phyloP scores from a whole-genome alignment of 2,329 filamentous ascomycete genomes.

The Neonectria faginata region DNA sequence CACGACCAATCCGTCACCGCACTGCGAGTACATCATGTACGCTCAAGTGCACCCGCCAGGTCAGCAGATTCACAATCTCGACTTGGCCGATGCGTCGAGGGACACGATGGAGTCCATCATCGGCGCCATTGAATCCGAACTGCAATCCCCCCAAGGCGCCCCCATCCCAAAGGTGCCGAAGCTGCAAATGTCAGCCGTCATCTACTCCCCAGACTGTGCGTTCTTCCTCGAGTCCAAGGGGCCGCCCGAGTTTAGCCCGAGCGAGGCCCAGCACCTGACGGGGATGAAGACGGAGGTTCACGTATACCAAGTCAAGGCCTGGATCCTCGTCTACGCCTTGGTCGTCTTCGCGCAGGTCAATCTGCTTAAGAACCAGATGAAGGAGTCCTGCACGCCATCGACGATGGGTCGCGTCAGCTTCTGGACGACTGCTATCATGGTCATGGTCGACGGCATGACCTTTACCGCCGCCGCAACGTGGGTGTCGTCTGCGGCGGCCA shows the following conservation, averaged over 20 bases:
- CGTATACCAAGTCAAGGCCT: constrained; percentile 67
- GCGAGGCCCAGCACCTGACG: constrained; percentile 66
- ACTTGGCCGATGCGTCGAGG: constrained; percentile 48
- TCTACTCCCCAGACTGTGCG: constrained; percentile 76
- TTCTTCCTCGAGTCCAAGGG: constrained; percentile 75
- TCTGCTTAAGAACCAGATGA: constrained; percentile 73
- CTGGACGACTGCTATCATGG: constrained; percentile 70
- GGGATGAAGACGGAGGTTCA: constrained; percentile 73
- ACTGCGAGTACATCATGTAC: constrained; percentile 91
- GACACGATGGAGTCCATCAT: constrained; percentile 54
- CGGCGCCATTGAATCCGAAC: constrained; percentile 69
- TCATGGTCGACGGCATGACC: constrained; percentile 71
- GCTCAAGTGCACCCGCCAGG: constrained; percentile 77
- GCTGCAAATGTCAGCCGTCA: constrained; percentile 71
- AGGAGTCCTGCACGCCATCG: constrained; percentile 74
- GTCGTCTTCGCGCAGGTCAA: constrained; percentile 72
- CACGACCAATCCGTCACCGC: constrained; percentile 69
- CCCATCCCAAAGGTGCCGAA: constrained; percentile 66
- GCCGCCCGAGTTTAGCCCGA: constrained; percentile 64
- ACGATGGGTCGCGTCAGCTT: constrained; percentile 75
- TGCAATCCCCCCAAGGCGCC: constrained; percentile 70
- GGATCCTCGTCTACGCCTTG: constrained; percentile 66
- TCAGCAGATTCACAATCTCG: constrained; percentile 50
- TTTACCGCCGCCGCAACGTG: constrained; percentile 68
- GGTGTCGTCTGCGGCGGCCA: constrained; percentile 67